Evolutionary conservation across 257 asterid genomes (phyloP).

Genomic region (Ophiorrhiza pumila): DNA sequence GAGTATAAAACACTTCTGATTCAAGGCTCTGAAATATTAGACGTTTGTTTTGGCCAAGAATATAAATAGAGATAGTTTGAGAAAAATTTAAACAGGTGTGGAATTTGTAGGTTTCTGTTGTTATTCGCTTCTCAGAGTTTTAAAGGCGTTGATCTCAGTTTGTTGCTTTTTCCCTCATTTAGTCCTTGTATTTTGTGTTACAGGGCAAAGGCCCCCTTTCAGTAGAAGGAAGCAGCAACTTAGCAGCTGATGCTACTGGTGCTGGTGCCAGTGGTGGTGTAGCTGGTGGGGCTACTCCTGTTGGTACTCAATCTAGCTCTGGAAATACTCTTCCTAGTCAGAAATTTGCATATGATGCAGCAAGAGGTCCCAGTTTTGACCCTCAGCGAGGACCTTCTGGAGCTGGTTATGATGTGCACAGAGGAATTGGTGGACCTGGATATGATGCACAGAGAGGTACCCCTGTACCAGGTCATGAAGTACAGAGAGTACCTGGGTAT

Average conservation of each 20-base stretch:
- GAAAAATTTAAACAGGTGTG: not conserved
- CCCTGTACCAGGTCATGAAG: conserved; percentile 33
- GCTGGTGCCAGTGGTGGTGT: conserved; percentile 21
- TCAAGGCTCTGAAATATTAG: not conserved
- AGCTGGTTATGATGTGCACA: conserved; percentile 39
- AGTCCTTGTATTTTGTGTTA: conserved; percentile 21
- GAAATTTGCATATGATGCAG: conserved; percentile 40
- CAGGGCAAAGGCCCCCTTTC: conserved; percentile 54
- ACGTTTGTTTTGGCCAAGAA: not conserved
- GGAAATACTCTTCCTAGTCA: conserved; percentile 22
- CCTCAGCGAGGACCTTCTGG: conserved; percentile 38
- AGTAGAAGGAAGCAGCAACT: conserved; percentile 43
- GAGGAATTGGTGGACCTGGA: conserved; percentile 35
- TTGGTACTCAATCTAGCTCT: conserved; percentile 42
- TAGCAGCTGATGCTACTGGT: conserved; percentile 32
- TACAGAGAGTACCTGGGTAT: conserved; percentile 43
- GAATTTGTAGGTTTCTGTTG: not conserved
- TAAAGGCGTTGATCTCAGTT: not conserved
- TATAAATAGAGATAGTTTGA: not conserved
- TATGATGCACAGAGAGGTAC: conserved; percentile 43
- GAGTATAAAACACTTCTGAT: not conserved
- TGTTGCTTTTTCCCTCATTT: not conserved
- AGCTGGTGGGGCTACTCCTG: conserved; percentile 41
- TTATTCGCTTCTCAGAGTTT: not conserved
- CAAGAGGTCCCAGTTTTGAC: conserved; percentile 46